Base-by-base conservation (phyloP, 768 basidiomycete genomes). In the Lentinula raphanica region DNA sequence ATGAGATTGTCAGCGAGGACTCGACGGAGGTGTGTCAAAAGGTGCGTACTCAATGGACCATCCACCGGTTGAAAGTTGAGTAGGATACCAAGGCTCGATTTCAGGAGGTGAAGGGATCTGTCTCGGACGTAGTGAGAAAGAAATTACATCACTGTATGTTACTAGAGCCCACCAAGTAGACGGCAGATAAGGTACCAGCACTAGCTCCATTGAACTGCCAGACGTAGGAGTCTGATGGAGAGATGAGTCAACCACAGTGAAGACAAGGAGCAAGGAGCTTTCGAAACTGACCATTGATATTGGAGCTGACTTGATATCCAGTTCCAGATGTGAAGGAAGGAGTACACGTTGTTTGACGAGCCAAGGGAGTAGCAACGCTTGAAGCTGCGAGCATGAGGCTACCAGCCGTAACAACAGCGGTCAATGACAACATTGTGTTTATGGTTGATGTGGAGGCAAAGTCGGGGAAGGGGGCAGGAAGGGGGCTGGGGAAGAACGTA, bases 121-220 rank as follows among this genome's bases (percentile, higher is more conserved):
- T 28, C 13, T 7, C 32, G 32, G 32, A 32, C 12, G 15, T n/a
- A 53, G 1, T 23, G 1, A 21, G 6, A 2, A 36, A 5, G 27
- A 6, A 36, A 21, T n/a, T 19, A 1, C 19, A 23, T 17, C 4
- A 3, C 7, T 51, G 8, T 2, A 19, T 32, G 5, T 2, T 36
- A 36, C 3, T 11, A 12, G 7, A 19, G 13, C 49, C 19, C n/a
- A 53, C 51, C 36, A 53, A 13, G 28, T 53, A 28, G 5, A 53
- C 51, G 28, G 51, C 51, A n/a, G 51, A 53, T 21, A 35, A 23
- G 7, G 19, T 39, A 3, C 51, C 51, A 13, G 23, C 32, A 23
- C 51, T 53, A 8, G 51, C 51, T 21, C 51, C 51, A 17, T 53
- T 53, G 25, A 40, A 53, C 28, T 36, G 35, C 51, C 51, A 53